Base-by-base conservation (phyloP, 2,329 filamentous ascomycete genomes). In the Colletotrichum sp. region DNA sequence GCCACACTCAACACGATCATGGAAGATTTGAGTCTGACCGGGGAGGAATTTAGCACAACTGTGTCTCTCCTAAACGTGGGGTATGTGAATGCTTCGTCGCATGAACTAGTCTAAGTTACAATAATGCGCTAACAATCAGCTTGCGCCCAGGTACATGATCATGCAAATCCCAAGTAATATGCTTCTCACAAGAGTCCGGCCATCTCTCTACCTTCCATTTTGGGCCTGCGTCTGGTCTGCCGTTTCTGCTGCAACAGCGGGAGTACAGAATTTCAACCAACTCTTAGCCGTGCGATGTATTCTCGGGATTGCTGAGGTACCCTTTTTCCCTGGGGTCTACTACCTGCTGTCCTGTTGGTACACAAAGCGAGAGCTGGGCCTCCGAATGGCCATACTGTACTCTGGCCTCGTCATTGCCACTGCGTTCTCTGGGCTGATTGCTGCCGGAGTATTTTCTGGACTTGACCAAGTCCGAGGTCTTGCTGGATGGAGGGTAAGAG, bases 271-370 rank as follows among this genome's bases (percentile, higher is more conserved):
- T 74, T 66, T 16, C 36, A 57, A 25, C 32, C 48, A 57, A 30
- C 32, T 67, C 16, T 63, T 72, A 5, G 61, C 72, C 8, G 39
- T 34, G 16, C 60, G 67, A 19, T 52, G 64, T 16, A 25, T 74
- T 11, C 36, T 71, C 13, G 67, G 67, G 6, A 19, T 74, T 8
- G 60, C 44, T 5, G 67, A 74, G 63, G 61, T 67, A 7, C 67
- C 67, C n/a, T 32, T 74, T 19, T 34, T 74, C 6, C 67, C 72
- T 7, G 86, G 86, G 0, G 83, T 83, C 1, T 79, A 87, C 7
- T 94, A 92, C 84, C 93, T 91, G 77, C 30, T 82, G 36, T 77
- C 74, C 27, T 79, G 76, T 61, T 82, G 80, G 80, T 82, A 82
- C 61, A 78, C 78, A 4, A 73, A 77, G 1, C 76, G 75, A n/a